Percentiles rank a stretch among this genome's conserved stretches.
These are phyloP conservation scores for Phytophthora meadii DNA, from an alignment of 352 stramenopile genomes.

Conservation along the genomic window DNA sequence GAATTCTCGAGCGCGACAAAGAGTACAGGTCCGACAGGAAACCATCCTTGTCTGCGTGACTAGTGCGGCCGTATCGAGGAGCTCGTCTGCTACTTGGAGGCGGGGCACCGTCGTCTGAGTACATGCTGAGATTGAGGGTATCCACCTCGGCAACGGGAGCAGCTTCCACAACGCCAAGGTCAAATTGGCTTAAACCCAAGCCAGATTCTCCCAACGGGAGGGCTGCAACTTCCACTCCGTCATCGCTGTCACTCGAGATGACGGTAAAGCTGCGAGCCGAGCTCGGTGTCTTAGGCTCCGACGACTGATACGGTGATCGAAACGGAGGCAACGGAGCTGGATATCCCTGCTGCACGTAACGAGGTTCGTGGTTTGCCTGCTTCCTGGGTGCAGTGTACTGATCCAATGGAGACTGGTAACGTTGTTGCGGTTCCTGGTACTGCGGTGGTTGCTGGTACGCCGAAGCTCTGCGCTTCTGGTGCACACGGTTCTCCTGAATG, in stretches of 20 bases:
- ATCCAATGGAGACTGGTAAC: constrained; percentile 34
- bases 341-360: constrained; percentile 12
- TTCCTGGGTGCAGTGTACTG: constrained; percentile 30
- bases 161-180: constrained; percentile 39
- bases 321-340: constrained; percentile 28
- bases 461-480: constrained; percentile 18
- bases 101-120: constrained; percentile 26
- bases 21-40: constrained; percentile 57
- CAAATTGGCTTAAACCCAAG: constrained; percentile 48
- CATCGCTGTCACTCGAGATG: constrained; percentile 41
- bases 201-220: constrained; percentile 25
- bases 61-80: constrained; percentile 41
- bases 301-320: constrained; percentile 33
- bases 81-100: constrained; percentile 26
- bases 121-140: constrained; percentile 35
- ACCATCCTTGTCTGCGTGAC: constrained; percentile 45
- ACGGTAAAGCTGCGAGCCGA: constrained; percentile 33
- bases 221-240: constrained; percentile 23
- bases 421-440: background rate
- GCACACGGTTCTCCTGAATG: constrained; percentile 35
- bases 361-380: constrained; percentile 26
- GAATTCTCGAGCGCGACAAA: constrained; percentile 41
- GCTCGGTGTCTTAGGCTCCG: constrained; percentile 24
- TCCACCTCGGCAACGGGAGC: constrained; percentile 27
- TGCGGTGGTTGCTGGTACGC: constrained; percentile 2